phyloP scores from a whole-genome alignment of 345 rosid genomes.

The Aurinia saxatilis region DNA sequence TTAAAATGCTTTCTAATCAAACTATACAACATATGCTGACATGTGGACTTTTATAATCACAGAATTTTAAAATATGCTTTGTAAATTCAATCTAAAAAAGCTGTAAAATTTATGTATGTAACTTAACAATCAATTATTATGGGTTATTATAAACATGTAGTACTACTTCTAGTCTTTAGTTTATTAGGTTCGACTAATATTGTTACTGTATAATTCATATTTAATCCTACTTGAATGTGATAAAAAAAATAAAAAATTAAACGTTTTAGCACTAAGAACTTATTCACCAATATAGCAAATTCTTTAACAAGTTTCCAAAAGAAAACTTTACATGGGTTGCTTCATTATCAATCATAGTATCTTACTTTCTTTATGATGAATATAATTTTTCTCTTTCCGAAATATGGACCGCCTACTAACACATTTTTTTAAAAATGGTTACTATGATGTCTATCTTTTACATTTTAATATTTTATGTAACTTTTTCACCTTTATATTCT shows the following conservation, averaged over 20 bases:
- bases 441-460: not conserved
- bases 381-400: constrained; percentile 1
- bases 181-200: too few relatives aligned
- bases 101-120: too few relatives aligned
- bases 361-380: constrained; percentile 4
- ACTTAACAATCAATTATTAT: too few relatives aligned
- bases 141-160: not conserved
- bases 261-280: not conserved
- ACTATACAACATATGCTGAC: too few relatives aligned
- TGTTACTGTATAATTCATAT: not conserved
- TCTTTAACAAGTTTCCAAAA: constrained; percentile 8
- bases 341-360: constrained; percentile 26
- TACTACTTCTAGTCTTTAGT: not conserved
- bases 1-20: too few relatives aligned
- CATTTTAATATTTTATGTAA: not conserved
- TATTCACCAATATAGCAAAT: not conserved
- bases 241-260: too few relatives aligned
- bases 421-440: not conserved
- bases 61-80: too few relatives aligned
- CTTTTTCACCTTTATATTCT: not conserved
- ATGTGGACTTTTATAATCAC: too few relatives aligned
- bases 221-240: too few relatives aligned
- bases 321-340: constrained; percentile 14
- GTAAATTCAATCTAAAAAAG: too few relatives aligned
- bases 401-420: not conserved